These are phyloP conservation scores for Caryopteris hybrid DNA, from an alignment of 305 asterid genomes.

Conservation along the genomic window DNA sequence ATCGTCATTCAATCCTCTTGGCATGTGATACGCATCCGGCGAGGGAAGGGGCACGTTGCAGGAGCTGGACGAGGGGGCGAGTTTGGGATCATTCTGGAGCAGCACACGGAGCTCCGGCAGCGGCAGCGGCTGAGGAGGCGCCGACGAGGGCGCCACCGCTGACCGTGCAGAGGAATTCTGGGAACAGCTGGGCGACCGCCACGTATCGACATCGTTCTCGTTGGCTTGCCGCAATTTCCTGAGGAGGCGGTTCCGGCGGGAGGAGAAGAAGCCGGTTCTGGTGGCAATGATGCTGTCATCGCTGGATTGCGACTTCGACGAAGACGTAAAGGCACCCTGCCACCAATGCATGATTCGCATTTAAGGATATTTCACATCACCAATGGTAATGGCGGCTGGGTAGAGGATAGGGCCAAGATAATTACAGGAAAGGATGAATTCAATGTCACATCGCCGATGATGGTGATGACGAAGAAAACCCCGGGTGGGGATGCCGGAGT, in stretches of 20 bases:
- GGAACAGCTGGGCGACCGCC: conserved; percentile 18
- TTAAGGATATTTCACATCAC: too few relatives aligned
- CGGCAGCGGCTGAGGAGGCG: conserved; percentile 60
- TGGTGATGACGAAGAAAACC: neutral
- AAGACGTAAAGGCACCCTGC: conserved; percentile 50
- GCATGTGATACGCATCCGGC: neutral
- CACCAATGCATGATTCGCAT: conserved; percentile 52
- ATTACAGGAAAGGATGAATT: too few relatives aligned
- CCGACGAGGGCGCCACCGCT: conserved; percentile 6
- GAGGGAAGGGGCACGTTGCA: conserved; percentile 37
- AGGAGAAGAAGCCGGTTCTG: conserved; percentile 32
- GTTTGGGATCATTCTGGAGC: conserved; percentile 29
- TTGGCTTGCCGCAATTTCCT: conserved; percentile 26
- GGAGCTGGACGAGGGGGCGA: neutral
- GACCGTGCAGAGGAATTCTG: neutral
- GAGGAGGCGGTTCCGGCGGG: conserved; percentile 31
- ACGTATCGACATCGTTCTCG: conserved; percentile 22
- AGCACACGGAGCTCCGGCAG: conserved; percentile 53
- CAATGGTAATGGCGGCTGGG: too few relatives aligned
- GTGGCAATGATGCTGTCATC: conserved; percentile 32
- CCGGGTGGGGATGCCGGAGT: neutral
- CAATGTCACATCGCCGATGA: neutral
- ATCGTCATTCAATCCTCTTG: neutral
- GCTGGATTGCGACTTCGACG: conserved; percentile 47
- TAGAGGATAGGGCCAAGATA: too few relatives aligned